Evolutionary conservation across 306 rosid species (phyloP), one percentile per base, ranked within the genome.

Genomic region (Cucurbita argyrosperma): DNA sequence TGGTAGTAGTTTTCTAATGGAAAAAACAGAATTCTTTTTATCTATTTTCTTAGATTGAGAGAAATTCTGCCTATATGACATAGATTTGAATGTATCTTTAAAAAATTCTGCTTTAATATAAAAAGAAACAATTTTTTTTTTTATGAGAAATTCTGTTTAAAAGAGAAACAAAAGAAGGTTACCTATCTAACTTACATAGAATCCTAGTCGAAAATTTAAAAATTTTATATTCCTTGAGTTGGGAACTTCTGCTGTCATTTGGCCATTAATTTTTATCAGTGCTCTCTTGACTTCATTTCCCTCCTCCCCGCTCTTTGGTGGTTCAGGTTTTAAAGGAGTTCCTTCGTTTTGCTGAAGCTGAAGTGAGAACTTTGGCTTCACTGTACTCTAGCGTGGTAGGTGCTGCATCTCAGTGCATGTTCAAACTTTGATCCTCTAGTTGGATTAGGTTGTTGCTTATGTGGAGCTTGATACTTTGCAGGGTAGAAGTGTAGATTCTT

Each of bases 331-430:
- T 86, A 83, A 93, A 85, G 79, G 90, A 54, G 63, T 93, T 93
- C 83, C 98, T 93, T 43, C 79, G 80, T 76, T 86, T 58, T 63
- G 96, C 96, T 58, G 98, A 93, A 86, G 96, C 92, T 46, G 90
- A 90, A 85, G 96, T 90, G 75, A 91, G 98, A 66, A 77, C 92
- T 38, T 76, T 93, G 88, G 90, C 98, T 79, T 88, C 96, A 23
- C 53, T 90, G 58, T 88, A 93, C 82, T 88, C 98, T 57, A 53
- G 79, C 7, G 96, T 93, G 96, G 98, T 93, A 85, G 59, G 96
- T 78, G 78, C 80, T 68, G 8, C 38, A 52, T 80, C 74, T 78
- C 26, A 13, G 45, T 16, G 51, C 46, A 62, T 49, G n/a, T 26
- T 21, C 4, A 50, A 11, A 65, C 45, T 19, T 40, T 40, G 23